Percentiles rank a stretch among this genome's conserved stretches.
These are phyloP conservation scores for Candida glaebosa DNA, from an alignment of 805 yeast genomes.

Conservation along the genomic window DNA sequence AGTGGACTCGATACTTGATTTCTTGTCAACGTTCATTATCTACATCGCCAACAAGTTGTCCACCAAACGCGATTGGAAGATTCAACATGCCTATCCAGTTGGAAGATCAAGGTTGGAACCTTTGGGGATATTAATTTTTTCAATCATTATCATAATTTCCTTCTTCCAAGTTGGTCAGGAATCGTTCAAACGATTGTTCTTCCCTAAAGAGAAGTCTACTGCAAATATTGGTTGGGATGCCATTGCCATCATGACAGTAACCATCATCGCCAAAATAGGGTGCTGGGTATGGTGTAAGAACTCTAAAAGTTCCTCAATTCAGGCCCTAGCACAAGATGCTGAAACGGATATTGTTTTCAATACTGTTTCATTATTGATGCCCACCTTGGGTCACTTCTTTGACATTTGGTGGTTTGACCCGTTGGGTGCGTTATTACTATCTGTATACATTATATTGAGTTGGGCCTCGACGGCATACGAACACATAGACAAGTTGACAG, in stretches of 20 bases:
- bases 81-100: slow-evolving; percentile 54
- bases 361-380: slow-evolving; percentile 66
- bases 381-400: slow-evolving; percentile 52
- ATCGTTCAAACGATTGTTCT: slow-evolving; percentile 48
- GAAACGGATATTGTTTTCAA: slow-evolving; percentile 75
- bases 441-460: slow-evolving; percentile 56
- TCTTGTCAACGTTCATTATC: slow-evolving; percentile 70
- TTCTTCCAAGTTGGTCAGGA: slow-evolving; percentile 71
- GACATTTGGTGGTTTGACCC: slow-evolving; percentile 73
- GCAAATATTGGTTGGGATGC: slow-evolving; percentile 52
- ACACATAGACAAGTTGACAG: slow-evolving; percentile 72
- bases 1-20: slow-evolving; percentile 72
- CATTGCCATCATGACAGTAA: slow-evolving; percentile 55
- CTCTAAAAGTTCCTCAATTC: slow-evolving; percentile 62
- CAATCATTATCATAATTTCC: slow-evolving; percentile 66
- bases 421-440: slow-evolving; percentile 62
- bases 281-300: slow-evolving; percentile 64
- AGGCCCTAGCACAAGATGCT: slow-evolving; percentile 81
- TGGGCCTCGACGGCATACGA: slow-evolving; percentile 68
- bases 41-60: slow-evolving; percentile 56
- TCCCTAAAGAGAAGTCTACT: slow-evolving; percentile 30
- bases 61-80: slow-evolving; percentile 43
- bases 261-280: slow-evolving; percentile 55
- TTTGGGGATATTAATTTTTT: slow-evolving; percentile 70
- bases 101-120: slow-evolving; percentile 76